Conservation (phyloP, 2,329 filamentous ascomycete genomes). For the Xylariaceae sp. region DNA sequence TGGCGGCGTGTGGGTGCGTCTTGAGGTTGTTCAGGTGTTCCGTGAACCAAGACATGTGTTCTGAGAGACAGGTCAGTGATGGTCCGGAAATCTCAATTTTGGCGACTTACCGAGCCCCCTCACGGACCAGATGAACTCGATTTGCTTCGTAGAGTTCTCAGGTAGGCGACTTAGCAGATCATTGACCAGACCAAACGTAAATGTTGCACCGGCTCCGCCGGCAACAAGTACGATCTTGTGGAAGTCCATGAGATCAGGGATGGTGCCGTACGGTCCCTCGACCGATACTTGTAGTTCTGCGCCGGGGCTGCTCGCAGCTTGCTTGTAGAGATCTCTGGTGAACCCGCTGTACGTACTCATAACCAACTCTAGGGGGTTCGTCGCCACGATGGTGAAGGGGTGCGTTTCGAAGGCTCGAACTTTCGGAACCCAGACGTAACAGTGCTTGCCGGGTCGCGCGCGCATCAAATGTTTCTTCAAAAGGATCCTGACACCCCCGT, state of each 20-base stretch:
- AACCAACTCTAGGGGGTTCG: constrained; percentile 52
- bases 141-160: constrained; percentile 30
- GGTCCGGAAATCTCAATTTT: too few relatives aligned
- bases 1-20: constrained; percentile 33
- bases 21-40: constrained; percentile 34
- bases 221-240: constrained; percentile 55
- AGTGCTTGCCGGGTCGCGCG: constrained; percentile 53
- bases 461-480: constrained; percentile 41
- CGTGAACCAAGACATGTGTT: constrained; percentile 33
- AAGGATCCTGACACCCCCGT: constrained; percentile 39
- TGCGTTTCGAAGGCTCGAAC: constrained; percentile 56
- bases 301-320: constrained; percentile 46
- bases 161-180: constrained; percentile 41
- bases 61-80: constrained; percentile 18
- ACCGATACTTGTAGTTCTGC: constrained; percentile 45
- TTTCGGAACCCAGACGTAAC: constrained; percentile 59
- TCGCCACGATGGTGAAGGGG: constrained; percentile 57
- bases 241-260: constrained; percentile 46
- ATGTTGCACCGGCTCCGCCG: constrained; percentile 58
- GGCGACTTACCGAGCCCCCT: constrained; percentile 40
- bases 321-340: constrained; percentile 49
- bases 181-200: constrained; percentile 46
- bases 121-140: constrained; percentile 48
- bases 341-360: constrained; percentile 56
- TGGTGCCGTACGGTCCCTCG: constrained; percentile 56